Percentiles rank a stretch among this genome's conserved stretches.
Evolutionary conservation across 306 rosid species (phyloP).

Genomic region (Trifolium pratense): DNA sequence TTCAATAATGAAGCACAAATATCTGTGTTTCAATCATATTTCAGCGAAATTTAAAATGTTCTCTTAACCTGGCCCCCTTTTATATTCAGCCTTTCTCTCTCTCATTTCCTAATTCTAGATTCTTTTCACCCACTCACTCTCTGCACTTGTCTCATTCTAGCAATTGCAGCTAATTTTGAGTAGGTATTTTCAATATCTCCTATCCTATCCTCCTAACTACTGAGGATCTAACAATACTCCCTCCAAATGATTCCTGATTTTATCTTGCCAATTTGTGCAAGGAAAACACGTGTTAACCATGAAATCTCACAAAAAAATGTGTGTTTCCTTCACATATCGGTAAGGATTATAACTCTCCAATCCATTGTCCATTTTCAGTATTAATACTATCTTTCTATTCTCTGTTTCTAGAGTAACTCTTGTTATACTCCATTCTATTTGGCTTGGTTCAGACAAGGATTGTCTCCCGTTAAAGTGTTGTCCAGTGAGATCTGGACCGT

Average conservation of each 20-base stretch:
- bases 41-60: neutral
- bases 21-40: neutral
- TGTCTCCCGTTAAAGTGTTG: too few relatives aligned
- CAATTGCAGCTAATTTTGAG: neutral
- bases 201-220: neutral
- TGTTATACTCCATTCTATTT: neutral
- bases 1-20: slow-evolving; percentile 1
- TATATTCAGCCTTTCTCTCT: neutral
- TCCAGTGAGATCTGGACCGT: too few relatives aligned
- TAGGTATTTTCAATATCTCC: neutral
- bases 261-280: neutral
- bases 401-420: neutral
- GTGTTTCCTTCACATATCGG: neutral
- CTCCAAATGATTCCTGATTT: neutral
- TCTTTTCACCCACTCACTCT: neutral
- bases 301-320: neutral
- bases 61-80: neutral
- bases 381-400: neutral
- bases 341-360: neutral
- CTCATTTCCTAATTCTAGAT: neutral
- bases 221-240: neutral
- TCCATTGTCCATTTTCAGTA: neutral
- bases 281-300: neutral
- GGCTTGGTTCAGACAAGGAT: too few relatives aligned
- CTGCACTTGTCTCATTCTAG: neutral